phyloP scores from a whole-genome alignment of 805 yeast species.

The Saccharomycopsis babjevae region DNA sequence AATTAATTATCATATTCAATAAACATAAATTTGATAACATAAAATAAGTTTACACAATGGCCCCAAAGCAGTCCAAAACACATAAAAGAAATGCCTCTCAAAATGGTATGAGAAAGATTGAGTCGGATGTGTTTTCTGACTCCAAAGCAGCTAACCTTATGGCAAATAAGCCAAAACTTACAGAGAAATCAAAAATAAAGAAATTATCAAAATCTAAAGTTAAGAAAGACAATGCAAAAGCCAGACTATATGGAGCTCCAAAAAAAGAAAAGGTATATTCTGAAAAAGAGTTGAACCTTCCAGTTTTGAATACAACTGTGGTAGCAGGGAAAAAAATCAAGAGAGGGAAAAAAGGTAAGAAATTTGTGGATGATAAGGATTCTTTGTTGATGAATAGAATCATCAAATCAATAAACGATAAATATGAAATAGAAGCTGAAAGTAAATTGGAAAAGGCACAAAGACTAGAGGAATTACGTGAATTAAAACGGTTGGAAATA shows the following conservation, averaged over 20 bases:
- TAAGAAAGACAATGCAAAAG: conserved; percentile 56
- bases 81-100: conserved; percentile 46
- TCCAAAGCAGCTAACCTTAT: conserved; percentile 60
- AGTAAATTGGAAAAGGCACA: conserved; percentile 85
- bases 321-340: conserved; percentile 74
- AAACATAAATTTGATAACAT: background rate
- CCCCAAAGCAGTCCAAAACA: conserved; percentile 48
- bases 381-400: conserved; percentile 52
- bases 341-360: conserved; percentile 81
- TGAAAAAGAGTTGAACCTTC: conserved; percentile 74
- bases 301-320: conserved; percentile 70
- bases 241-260: conserved; percentile 59
- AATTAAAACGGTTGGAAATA: conserved; percentile 74
- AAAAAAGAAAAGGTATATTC: conserved; percentile 20
- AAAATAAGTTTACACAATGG: conserved; percentile 29
- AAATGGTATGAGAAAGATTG: conserved; percentile 45
- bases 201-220: conserved; percentile 41
- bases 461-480: conserved; percentile 83
- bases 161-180: conserved; percentile 42
- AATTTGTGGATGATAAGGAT: conserved; percentile 65
- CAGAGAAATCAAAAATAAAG: conserved; percentile 45
- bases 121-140: conserved; percentile 58
- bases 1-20: no score
- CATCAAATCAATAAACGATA: conserved; percentile 72
- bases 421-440: conserved; percentile 67